phyloP scores from a whole-genome alignment of 176 grass and related monocot species.

The Pontederia crassipes region DNA sequence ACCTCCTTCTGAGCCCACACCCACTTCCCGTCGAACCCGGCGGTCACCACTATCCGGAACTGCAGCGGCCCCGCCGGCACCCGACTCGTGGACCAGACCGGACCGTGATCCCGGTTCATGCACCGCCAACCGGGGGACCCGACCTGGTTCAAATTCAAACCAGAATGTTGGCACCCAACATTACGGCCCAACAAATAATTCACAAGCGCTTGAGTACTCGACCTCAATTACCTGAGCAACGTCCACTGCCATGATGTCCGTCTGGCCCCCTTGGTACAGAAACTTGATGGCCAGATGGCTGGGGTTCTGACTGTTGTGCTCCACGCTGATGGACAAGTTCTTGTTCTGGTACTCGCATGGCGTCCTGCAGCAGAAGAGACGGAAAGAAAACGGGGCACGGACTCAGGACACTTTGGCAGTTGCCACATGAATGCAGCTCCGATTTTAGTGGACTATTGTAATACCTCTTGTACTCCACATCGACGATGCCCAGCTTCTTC shows the following conservation, averaged over 20 bases:
- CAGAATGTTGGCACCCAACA: too few relatives aligned
- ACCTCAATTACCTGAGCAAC: slow-evolving; percentile 61
- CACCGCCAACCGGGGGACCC: slow-evolving; percentile 66
- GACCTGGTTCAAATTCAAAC: slow-evolving; percentile 32
- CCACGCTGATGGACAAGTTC: slow-evolving; percentile 67
- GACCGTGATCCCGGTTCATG: slow-evolving; percentile 64
- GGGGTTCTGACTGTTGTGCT: slow-evolving; percentile 36
- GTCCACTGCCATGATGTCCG: slow-evolving; percentile 88
- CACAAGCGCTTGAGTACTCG: too few relatives aligned
- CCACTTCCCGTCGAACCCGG: too few relatives aligned
- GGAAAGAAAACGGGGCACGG: neutral
- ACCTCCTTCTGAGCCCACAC: slow-evolving; percentile 1
- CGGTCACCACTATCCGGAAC: slow-evolving; percentile 69
- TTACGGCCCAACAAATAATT: too few relatives aligned
- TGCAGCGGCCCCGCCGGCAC: slow-evolving; percentile 68
- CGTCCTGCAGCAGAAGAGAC: slow-evolving; percentile 34
- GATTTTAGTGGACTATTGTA: neutral
- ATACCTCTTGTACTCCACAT: slow-evolving; percentile 86
- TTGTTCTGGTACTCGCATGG: slow-evolving; percentile 56
- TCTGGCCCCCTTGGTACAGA: slow-evolving; percentile 89
- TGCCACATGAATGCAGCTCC: slow-evolving; percentile 5
- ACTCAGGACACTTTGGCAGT: neutral
- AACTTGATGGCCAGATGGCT: slow-evolving; percentile 52
- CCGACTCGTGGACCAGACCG: slow-evolving; percentile 70
- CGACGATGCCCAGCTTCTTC: slow-evolving; percentile 25